Conservation (phyloP, 768 basidiomycete species). For the Kwoniella europaea region DNA sequence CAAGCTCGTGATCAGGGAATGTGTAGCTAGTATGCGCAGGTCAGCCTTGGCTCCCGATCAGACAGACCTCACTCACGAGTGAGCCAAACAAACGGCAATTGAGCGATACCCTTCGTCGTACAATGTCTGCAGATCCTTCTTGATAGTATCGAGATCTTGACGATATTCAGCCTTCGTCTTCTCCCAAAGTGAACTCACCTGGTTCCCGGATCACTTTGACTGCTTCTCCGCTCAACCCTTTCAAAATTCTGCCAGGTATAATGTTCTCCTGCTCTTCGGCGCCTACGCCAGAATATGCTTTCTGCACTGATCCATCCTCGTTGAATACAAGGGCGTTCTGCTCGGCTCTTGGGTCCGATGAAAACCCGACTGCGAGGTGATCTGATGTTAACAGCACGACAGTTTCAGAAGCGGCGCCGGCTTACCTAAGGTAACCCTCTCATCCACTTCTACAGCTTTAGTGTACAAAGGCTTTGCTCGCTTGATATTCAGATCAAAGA, state of each 20-base stretch:
- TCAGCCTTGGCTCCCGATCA: constrained; percentile 18
- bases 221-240: constrained; percentile 85
- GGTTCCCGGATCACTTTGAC: constrained; percentile 79
- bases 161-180: neutral
- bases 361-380: constrained; percentile 70
- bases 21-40: constrained; percentile 59
- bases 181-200: constrained; percentile 60
- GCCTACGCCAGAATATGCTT: constrained; percentile 76
- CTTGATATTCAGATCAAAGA: constrained; percentile 89
- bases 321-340: constrained; percentile 78
- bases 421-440: constrained; percentile 77
- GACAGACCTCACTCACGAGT: constrained; percentile 67
- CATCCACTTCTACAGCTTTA: constrained; percentile 72
- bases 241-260: constrained; percentile 66
- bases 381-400: neutral
- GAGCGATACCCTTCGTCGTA: constrained; percentile 84
- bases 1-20: constrained; percentile 80
- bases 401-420: neutral
- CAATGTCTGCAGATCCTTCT: constrained; percentile 69
- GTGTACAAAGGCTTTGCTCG: constrained; percentile 70
- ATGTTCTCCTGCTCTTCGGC: constrained; percentile 64
- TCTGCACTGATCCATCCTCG: constrained; percentile 68
- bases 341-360: constrained; percentile 81
- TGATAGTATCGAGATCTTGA: constrained; percentile 57
- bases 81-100: constrained; percentile 83